phyloP scores from a whole-genome alignment of 2,329 filamentous ascomycete genomes.

The Scedosporium dehoogii region DNA sequence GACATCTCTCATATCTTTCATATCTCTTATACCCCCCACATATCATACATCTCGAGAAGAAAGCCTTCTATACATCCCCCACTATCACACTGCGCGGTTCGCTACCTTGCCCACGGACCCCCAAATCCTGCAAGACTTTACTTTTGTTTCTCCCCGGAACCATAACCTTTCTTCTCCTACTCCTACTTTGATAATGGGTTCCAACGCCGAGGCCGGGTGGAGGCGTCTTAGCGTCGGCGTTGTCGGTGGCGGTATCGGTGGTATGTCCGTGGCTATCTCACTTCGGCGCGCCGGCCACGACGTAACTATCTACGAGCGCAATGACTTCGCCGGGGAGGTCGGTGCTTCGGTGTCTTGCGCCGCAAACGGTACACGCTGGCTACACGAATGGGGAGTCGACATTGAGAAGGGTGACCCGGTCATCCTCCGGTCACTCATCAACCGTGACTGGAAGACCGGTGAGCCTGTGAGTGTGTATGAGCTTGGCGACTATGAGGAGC shows the following conservation, averaged over 20 bases:
- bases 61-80: no score
- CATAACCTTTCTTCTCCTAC: background rate
- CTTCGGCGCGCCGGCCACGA: conserved; percentile 35
- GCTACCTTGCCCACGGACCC: no score
- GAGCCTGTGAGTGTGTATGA: conserved; percentile 55
- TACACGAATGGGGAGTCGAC: conserved; percentile 59
- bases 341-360: conserved; percentile 59
- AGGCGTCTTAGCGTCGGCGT: conserved; percentile 32
- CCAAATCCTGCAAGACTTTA: no score
- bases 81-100: no score
- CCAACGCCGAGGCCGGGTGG: conserved; percentile 23
- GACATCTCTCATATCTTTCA: background rate
- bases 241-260: conserved; percentile 38
- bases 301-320: conserved; percentile 54
- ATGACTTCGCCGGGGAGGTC: conserved; percentile 58
- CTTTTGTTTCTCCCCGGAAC: no score
- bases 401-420: conserved; percentile 55
- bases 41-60: no score
- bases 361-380: conserved; percentile 60
- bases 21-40: background rate
- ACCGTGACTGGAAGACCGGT: conserved; percentile 60
- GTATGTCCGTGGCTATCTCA: conserved; percentile 34
- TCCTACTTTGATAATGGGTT: conserved; percentile 15
- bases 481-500: conserved; percentile 53
- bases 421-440: conserved; percentile 55